Evolutionary conservation across 768 basidiomycete genomes (phyloP), one percentile per base, ranked within the genome.

Genomic region (Agaricus sinodeliciosus): DNA sequence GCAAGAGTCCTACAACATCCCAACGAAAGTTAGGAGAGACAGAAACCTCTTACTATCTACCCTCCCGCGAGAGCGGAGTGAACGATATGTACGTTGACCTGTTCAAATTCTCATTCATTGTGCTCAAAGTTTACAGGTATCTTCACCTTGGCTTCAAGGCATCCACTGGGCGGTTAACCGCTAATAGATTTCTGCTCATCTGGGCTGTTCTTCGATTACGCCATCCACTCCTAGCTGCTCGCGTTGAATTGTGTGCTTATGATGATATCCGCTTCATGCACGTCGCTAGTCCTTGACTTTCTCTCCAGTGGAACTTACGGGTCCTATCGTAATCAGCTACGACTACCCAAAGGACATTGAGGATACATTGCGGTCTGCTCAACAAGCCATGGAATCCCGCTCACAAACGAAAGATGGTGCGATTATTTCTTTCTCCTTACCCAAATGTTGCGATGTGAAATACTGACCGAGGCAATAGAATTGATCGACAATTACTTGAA

Each of bases 1-100:
- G 15, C 37, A 16, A 39, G 15, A 13, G 19, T 8, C 49, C 11
- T 6, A 18, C 28, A 31, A 31, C 31, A 15, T 13, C 16, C 15
- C 37, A 85, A 62, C 77, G 87, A 22, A 72, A 63, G 51, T 69
- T 93, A 45, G 87, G 88, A 4, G 81, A 88, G 53, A 89, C 81
- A 19, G 90, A 93, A 67, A 65, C 77, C 7, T 88, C 87, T 1
- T 94, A 91, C 67, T 92, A 79, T 64, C 73, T 92, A 9, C 90
- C 87, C 2, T 82, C 83, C 3, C 75, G 90, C n/a, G 83, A 82
- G 42, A 79, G 72, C 49, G 87, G 87, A 4, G 90, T 92, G 31
- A 94, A 94, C 59, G 90, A 94, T 64, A 92, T 94, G 90, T 90
- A 60, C 55, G 80, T 63, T 36, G 15, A 6, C 43, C 11, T 11